Evolutionary conservation across 2,329 filamentous ascomycete species (phyloP).

Genomic region (Neodidymelliopsis sp.): DNA sequence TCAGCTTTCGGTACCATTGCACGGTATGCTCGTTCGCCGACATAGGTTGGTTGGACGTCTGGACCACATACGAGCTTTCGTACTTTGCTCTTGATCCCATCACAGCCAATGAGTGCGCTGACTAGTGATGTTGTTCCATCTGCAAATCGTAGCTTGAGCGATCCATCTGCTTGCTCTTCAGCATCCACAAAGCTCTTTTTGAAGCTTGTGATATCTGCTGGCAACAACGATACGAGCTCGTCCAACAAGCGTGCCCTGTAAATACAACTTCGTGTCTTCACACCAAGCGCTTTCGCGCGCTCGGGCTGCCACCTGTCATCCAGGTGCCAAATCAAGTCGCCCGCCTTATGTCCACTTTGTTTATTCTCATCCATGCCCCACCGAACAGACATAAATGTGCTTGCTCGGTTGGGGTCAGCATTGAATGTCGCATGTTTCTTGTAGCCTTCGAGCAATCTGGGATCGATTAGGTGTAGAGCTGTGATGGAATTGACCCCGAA

Average conservation of each 20-base stretch:
- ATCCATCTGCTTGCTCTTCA: slow-evolving; percentile 45
- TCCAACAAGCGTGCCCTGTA: slow-evolving; percentile 53
- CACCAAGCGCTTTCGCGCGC: slow-evolving; percentile 45
- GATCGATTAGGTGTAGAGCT: slow-evolving; percentile 53
- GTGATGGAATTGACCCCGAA: slow-evolving; percentile 52
- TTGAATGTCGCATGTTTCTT: slow-evolving; percentile 51
- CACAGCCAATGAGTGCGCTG: slow-evolving; percentile 55
- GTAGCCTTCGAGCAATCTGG: slow-evolving; percentile 48
- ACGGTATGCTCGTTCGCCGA: slow-evolving; percentile 35
- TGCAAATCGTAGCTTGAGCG: slow-evolving; percentile 48
- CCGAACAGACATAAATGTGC: slow-evolving; percentile 45
- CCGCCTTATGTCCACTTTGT: slow-evolving; percentile 2
- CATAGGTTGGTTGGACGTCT: slow-evolving; percentile 29
- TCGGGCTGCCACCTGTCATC: slow-evolving; percentile 45
- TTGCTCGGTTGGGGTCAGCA: slow-evolving; percentile 43
- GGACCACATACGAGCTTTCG: slow-evolving; percentile 27
- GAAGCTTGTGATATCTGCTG: slow-evolving; percentile 29
- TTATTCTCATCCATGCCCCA: slow-evolving; percentile 9
- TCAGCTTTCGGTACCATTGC: slow-evolving; percentile 43
- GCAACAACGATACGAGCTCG: slow-evolving; percentile 56
- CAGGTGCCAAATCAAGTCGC: slow-evolving; percentile 50
- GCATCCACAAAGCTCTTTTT: slow-evolving; percentile 28
- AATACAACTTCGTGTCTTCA: slow-evolving; percentile 14
- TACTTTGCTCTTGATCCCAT: slow-evolving; percentile 54
- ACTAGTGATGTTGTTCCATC: slow-evolving; percentile 46